Base-by-base conservation (phyloP, 1,284 basidiomycete genomes). In the Cutaneotrichosporon cavernicola region DNA sequence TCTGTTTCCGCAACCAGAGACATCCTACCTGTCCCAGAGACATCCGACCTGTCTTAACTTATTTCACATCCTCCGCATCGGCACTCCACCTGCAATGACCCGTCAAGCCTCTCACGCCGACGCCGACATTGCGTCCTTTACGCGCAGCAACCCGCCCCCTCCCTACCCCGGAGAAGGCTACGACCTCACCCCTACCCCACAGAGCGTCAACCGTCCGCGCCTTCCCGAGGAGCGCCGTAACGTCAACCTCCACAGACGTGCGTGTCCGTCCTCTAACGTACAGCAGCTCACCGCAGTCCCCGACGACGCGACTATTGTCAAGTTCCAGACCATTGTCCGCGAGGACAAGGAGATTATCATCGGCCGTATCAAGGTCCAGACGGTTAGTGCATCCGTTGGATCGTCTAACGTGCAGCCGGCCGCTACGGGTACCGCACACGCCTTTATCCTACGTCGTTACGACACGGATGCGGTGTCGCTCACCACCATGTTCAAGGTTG, bases 401-500 rank as follows among this genome's bases (percentile, higher is more conserved):
- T 30, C 43, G 16, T 21, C 52, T 34, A 32, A 46, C 43, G 8
- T 10, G 7, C 60, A 61, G 60, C 52, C 52, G 18, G 10, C 40
- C 2, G 40, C n/a, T 4, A 36, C 26, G 22, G 57, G 69, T 31
- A 32, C 31, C n/a, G 65, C 71, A 56, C 92, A 96, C 80, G 91
- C 93, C n/a, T 96, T 96, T 80, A 90, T 97, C 76, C 89, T 97
- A 62, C 88, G 93, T 68, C 89, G 96, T 65, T 97, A 93, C 76
- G 96, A 99, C 82, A 98, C 96, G 7, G 88, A 92, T 69, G 95
- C 95, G 30, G 86, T 99, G 80, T 93, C 91, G 65, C 88, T 96
- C 21, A 97, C 94, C 6, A 97, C 96, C 66, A 97, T 99, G 92
- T 98, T 93, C 84, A 91, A 93, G 71, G 92, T 95, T 31, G 93